Evolutionary conservation across 2,329 filamentous ascomycete genomes (phyloP), one percentile per base, ranked within the genome.

Genomic region (Nemania sp.): DNA sequence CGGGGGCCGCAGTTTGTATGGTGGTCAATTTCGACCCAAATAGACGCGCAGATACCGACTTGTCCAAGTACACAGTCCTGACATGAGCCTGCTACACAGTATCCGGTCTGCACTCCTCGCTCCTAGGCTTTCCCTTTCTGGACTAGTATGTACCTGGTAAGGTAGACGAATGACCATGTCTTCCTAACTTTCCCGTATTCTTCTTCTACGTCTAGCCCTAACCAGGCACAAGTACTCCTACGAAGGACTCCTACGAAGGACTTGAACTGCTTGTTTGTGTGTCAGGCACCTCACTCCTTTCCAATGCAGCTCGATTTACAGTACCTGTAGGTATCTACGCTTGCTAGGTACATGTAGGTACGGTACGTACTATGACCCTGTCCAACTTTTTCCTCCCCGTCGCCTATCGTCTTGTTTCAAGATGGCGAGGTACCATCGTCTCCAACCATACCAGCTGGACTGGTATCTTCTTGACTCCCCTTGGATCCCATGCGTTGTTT

Each of bases 211-310:
- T 46, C 45, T 54, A 61, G 17, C 59, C 54, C 13, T 5, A 10
- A 46, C 5, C 9, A 32, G 60, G 40, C 56, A 59, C 35, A 29
- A 7, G 25, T 29, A 29, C 25, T 7, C 25, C 3, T 29, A n/a
- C n/a, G n/a, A n/a, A n/a, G n/a, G n/a, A n/a, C n/a, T n/a, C n/a
- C n/a, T n/a, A n/a, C n/a, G n/a, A n/a, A n/a, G n/a, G n/a, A n/a
- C n/a, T n/a, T n/a, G n/a, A n/a, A n/a, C 25, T 29, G n/a, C 17
- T 15, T 13, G 34, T 52, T 55, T 55, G 47, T 21, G 25, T 29
- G 25, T 32, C 40, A 58, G 51, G 59, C 55, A 52, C 50, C 59
- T 45, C 59, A 21, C 55, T 52, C 51, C 18, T 59, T 56, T 58
- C 49, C 49, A 6, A 54, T 57, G 42, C 32, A 54, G 54, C 49